A percentile compares a stretch with the other conserved stretches of the same genome.
Conservation (phyloP, 805 yeast genomes). For the Lipomyces chichibuensis region DNA sequence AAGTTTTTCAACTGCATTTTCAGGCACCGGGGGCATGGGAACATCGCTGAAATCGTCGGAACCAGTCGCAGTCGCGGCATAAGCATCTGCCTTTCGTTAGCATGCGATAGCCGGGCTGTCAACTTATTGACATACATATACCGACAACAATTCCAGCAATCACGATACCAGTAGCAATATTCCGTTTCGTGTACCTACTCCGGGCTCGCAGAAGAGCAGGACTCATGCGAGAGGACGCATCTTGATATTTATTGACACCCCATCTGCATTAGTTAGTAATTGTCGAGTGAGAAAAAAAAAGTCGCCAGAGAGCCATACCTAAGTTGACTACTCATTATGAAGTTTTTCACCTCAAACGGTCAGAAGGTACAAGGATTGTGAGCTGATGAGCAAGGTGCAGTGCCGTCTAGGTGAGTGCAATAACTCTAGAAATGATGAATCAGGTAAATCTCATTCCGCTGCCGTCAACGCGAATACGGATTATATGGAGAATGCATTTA, state of each 20-base stretch:
- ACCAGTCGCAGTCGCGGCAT: conserved; percentile 61
- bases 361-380: not conserved
- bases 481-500: not conserved
- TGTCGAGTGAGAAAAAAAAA: not conserved
- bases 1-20: conserved; percentile 74
- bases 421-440: not conserved
- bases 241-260: conserved; percentile 32
- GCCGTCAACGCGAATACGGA: not conserved
- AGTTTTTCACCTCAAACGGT: not conserved
- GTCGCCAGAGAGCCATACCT: conserved; percentile 8
- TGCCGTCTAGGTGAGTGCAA: not conserved
- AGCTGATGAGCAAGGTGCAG: not conserved
- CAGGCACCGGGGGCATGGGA: conserved; percentile 90
- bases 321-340: conserved; percentile 24
- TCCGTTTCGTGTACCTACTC: conserved; percentile 12
- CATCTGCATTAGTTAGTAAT: conserved; percentile 11
- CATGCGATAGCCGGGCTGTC: not conserved
- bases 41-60: conserved; percentile 84
- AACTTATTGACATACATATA: conserved; percentile 11
- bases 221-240: conserved; percentile 31
- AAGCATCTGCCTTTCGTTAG: conserved; percentile 37
- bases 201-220: conserved; percentile 36
- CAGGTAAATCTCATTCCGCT: too few species aligned
- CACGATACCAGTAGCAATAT: conserved; percentile 25
- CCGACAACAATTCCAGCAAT: conserved; percentile 14